Evolutionary conservation across 352 stramenopile genomes (phyloP), one percentile per base, ranked within the genome.

Genomic region (Elongisporangium undulatum): DNA sequence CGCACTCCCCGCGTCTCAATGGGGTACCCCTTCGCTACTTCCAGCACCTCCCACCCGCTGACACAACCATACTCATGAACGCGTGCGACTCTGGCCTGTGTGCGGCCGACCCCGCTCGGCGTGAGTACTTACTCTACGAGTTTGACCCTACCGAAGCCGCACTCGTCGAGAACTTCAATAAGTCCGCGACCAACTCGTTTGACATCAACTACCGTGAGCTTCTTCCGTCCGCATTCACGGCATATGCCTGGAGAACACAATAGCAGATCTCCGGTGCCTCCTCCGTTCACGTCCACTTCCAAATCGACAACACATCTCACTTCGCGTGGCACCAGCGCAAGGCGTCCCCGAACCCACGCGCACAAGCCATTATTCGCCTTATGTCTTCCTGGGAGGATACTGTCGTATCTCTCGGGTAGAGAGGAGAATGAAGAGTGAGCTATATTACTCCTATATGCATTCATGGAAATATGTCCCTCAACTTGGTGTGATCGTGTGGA

Each of bases 151-250:
- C n/a, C n/a, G n/a, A n/a, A n/a, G n/a, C n/a, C n/a, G n/a, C n/a
- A n/a, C n/a, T n/a, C n/a, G n/a, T n/a, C n/a, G n/a, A n/a, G n/a
- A n/a, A n/a, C n/a, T n/a, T n/a, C n/a, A n/a, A n/a, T n/a, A n/a
- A n/a, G n/a, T n/a, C n/a, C n/a, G n/a, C n/a, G n/a, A n/a, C n/a
- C n/a, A n/a, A n/a, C n/a, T n/a, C n/a, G n/a, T 74, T 68, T 22
- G 63, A 71, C 20, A 75, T 74, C 29, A 71, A 68, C 19, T 74
- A 61, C 9, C 58, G 63, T 8, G 60, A 68, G 17, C 49, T 74
- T 0, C 39, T 71, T 3, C 51, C 50, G 0, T 64, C 23, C 2
- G 57, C 48, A 0, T 56, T 68, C 21, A 58, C 57, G 0, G 56
- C 61, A 0, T 49, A 63, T 10, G 13, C 49, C 3, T 66, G 58